A percentile compares a stretch with the other conserved stretches of the same genome.
Evolutionary conservation across 208 protist genomes (phyloP).

Genomic region (Wallacemonas rigidus): DNA sequence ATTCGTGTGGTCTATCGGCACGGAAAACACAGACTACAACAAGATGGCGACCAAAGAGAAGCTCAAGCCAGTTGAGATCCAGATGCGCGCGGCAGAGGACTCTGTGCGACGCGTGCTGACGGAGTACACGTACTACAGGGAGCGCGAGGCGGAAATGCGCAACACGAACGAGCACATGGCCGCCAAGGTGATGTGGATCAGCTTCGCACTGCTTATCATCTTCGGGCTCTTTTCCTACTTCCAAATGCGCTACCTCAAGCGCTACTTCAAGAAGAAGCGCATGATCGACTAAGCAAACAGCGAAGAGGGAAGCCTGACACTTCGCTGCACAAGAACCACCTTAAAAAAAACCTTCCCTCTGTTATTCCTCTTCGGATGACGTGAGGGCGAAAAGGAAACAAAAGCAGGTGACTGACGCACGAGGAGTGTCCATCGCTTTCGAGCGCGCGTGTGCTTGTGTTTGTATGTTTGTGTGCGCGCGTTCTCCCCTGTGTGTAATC

Average conservation of each 20-base stretch:
- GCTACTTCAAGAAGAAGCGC: conserved; percentile 89
- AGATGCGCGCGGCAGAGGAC: conserved; percentile 89
- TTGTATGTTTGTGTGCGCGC: no score
- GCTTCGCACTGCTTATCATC: conserved; percentile 57
- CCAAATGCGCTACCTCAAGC: conserved; percentile 79
- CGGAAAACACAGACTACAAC: conserved; percentile 70
- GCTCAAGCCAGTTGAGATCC: conserved; percentile 89
- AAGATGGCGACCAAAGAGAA: conserved; percentile 81
- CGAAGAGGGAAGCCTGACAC: neutral
- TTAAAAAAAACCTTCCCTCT: no score
- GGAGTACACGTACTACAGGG: conserved; percentile 88
- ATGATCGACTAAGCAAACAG: conserved; percentile 79
- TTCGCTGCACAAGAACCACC: no score
- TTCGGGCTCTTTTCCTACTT: conserved; percentile 74
- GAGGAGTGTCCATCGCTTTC: no score
- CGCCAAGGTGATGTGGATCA: conserved; percentile 62
- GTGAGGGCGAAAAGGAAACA: no score
- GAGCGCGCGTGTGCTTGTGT: no score
- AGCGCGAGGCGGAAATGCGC: conserved; percentile 88
- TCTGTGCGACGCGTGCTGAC: conserved; percentile 75
- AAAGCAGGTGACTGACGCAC: no score
- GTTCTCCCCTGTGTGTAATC: no score
- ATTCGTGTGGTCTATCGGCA: conserved; percentile 46
- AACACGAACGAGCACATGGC: conserved; percentile 86
- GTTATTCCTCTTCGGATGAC: no score